Base-by-base conservation (phyloP, 495 filamentous ascomycete species). In the Podospora fimiseda region DNA sequence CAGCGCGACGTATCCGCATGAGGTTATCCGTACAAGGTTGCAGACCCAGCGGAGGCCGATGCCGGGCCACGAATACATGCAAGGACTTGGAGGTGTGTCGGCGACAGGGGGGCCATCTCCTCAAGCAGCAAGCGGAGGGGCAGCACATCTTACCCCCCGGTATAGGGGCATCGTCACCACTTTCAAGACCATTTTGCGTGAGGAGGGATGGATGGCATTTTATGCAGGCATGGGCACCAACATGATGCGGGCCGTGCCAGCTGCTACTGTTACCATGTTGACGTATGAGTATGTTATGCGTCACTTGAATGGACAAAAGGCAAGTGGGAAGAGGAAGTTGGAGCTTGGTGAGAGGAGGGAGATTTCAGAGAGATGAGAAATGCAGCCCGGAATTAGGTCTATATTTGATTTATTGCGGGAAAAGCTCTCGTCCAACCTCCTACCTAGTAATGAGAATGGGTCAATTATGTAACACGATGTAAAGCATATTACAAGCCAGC, bases 141-240 rank as follows among this genome's bases (percentile, higher is more conserved):
- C 46, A 2, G 15, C 49, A 48, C 53, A 51, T 36, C 13, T 30
- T 44, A 30, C 57, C 72, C 30, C 88, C 20, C 84, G 88, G 48
- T 97, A 97, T 66, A 75, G 71, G 53, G 93, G 93, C 22, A 78
- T 95, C 23, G 59, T 90, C n/a, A 82, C 80, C 60, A 96, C 91
- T 3, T 88, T 82, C 64, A 81, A 83, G 57, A 90, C 84, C 2
- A 96, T 99, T 43, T 67, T 95, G 30, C 71, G 75, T 19, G 93
- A 99, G 68, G 93, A 99, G 68, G 93, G 93, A 1, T 96, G 94
- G 90, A 77, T 86, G 45, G 94, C 90, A 6, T 96, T 99, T 64
- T 99, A 99, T 64, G 89, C 90, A 18, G 93, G 93, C 22, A 94
- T 99, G 80, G 94, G 93, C 33, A 95, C 91, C 30, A 99, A 99